phyloP scores from a whole-genome alignment of 495 filamentous ascomycete genomes.

The Tuber borchii region DNA sequence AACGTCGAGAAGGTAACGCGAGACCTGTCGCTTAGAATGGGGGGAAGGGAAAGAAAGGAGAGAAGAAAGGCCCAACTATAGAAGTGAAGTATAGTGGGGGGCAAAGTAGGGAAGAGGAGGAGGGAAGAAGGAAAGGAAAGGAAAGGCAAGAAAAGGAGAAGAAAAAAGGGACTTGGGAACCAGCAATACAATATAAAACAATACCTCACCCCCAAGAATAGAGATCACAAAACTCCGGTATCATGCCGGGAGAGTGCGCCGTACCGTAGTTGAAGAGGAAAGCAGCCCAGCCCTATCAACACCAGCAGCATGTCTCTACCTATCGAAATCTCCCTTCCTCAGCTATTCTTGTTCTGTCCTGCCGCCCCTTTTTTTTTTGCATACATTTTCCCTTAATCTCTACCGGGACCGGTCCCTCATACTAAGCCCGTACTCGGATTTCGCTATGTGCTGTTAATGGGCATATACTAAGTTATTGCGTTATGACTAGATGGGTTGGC shows the following conservation, averaged over 20 bases:
- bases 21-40: neutral
- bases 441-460: neutral
- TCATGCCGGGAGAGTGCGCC: neutral
- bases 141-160: neutral
- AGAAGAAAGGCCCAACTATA: too few species aligned
- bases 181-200: neutral
- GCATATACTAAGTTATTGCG: neutral
- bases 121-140: neutral
- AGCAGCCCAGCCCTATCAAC: neutral
- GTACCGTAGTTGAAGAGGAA: neutral
- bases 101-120: neutral
- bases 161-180: neutral
- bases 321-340: neutral
- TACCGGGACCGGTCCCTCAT: neutral
- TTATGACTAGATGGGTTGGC: neutral
- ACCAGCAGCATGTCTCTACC: neutral
- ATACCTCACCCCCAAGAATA: neutral
- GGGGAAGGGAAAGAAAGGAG: neutral
- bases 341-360: neutral
- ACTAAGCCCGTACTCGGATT: neutral
- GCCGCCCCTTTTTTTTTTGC: neutral
- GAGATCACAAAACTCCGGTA: neutral
- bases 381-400: neutral
- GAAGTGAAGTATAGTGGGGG: too few species aligned
- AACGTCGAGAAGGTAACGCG: neutral